Base-by-base conservation (phyloP, 345 rosid genomes). In the Citrus maxima region DNA sequence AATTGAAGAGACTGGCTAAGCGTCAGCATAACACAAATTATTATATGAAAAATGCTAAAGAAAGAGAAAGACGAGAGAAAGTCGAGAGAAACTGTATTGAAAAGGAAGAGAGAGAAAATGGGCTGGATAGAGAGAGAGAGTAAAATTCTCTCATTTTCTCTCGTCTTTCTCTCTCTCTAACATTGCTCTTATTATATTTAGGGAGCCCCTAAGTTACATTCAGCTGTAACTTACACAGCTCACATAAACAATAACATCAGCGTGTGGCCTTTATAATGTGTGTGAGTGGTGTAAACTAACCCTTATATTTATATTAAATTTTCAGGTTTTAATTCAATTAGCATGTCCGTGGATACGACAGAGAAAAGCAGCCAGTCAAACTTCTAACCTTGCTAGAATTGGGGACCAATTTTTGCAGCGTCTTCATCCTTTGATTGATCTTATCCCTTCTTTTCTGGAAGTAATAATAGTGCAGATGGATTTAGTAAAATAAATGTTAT, bases 341-440 rank as follows among this genome's bases (percentile, higher is more conserved):
- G 21, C 25, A 7, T 22, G 1, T 18, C 2, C 5, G 22, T 14
- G n/a, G 14, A 56, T 28, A 22, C 32, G 30, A 73, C 22, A 73
- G 13, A 35, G 8, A 49, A 73, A 9, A 64, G n/a, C 7, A 51
- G 27, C 55, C 62, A 32, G 34, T 42, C 34, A 60, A 40, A 64
- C 67, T 34, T 35, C 68, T 59, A 89, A 96, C 99, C 99, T 96
- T 92, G 83, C 89, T 96, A 64, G 98, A 94, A 84, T 91, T 96
- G 55, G 99, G 99, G 81, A 96, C 97, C 87, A 96, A 70, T 78
- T 96, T 96, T 88, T 96, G 99, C 80, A 96, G 87, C 22, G 97
- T 93, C 91, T 90, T 96, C 97, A 96, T 94, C 88, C 93, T 92
- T 79, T 93, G 97, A 74, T 96, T 96, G 76, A 96, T 96, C 89